Base-by-base conservation (phyloP, 2,329 filamentous ascomycete genomes). In the Aureobasidium leucospermi region DNA sequence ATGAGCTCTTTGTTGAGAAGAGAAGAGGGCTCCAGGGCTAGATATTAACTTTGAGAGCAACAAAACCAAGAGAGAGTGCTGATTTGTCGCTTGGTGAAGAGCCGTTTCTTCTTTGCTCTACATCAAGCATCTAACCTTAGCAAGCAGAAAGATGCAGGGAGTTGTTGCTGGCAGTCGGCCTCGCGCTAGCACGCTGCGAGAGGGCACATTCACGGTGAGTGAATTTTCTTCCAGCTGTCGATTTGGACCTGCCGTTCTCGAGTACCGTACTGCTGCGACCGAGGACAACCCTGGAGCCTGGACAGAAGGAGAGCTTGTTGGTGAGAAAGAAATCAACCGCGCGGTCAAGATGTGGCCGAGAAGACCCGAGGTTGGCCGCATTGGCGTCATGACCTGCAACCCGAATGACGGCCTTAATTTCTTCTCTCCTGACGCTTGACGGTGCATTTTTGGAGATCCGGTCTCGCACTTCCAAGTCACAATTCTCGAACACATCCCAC, bases 151-250 rank as follows among this genome's bases (percentile, higher is more conserved):
- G 23, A 58, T 58, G 55, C 23, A 42, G 11, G 55, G 43, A 42
- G 23, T 58, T 4, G 19, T 58, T 31, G 55, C 55, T 19, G 55
- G 55, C 55, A 47, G 29, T 31, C 42, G 61, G 31, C 45, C 61
- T 43, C 43, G 61, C 34, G 57, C 61, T 39, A 58, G 48, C 51
- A 60, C 61, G 15, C 51, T 62, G 51, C 11, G 38, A 41, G 61
- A 60, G 19, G 32, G 45, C 23, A 52, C 38, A 29, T 58, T 60
- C 31, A 57, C 57, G 45, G 61, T 62, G 29, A 58, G 61, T 60
- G 10, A 1, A 41, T 23, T 49, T 23, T 16, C 28, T 51, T 32
- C 31, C 8, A 15, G 16, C 13, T 49, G 16, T 39, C 10, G 16
- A 38, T 52, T 11, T 13, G 4, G 7, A 29, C 23, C 6, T 56